Evolutionary conservation across 176 grass and related monocot genomes (phyloP), one percentile per base, ranked within the genome.

Genomic region (Pontederia paniculata): DNA sequence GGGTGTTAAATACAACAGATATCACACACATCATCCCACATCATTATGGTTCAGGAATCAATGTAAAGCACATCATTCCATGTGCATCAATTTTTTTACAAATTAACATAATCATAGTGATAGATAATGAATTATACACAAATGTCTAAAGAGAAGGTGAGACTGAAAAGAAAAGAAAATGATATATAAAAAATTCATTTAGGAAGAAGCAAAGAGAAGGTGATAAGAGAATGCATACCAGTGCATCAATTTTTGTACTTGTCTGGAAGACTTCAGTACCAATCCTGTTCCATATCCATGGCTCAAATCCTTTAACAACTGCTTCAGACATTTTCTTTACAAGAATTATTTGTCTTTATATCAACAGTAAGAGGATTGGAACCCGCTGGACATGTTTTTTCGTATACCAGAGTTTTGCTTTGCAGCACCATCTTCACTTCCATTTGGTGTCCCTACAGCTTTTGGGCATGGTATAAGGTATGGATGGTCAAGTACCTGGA

Each of bases 181-280:
- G 1, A 46, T 21, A 58, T 12, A 8, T 21, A 9, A 42, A 50
- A 4, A 12, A 4, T 25, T n/a, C n/a, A n/a, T n/a, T n/a, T n/a
- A n/a, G 12, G 15, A 48, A 49, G 20, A 65, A 45, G 8, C 57
- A 61, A 10, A 47, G 50, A 42, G 45, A 21, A 54, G 31, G 10
- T 48, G 61, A 80, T 6, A 9, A 17, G 18, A 60, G 15, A 57
- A 23, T 61, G 23, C 73, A 78, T 82, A 97, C 93, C 93, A 91
- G 79, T 1, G 93, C 93, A 75, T 98, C 93, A 42, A 98, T 98
- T 68, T 98, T 98, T 17, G 93, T 98, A 61, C 83, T 91, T 4
- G 86, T 88, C 72, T 87, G 81, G 54, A 91, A 91, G 70, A 74
- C 72, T 28, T 57, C 54, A 52, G 88, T 72, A 48, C 72, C 68